Evolutionary conservation across 768 basidiomycete species (phyloP).

Genomic region (Mycena floridula): DNA sequence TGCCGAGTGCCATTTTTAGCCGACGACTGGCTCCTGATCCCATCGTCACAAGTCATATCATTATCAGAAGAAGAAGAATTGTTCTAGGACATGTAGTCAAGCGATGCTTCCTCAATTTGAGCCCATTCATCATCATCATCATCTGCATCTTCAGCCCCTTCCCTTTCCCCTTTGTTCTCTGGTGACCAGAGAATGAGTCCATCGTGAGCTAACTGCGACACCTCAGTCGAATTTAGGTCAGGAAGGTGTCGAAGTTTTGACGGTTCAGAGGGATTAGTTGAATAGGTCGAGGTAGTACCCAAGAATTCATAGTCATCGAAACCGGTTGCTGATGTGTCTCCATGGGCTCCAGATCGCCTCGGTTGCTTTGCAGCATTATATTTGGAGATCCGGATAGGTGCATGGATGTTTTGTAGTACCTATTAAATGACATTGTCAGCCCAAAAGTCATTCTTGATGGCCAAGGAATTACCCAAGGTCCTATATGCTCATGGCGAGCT

Average conservation of each 20-base stretch:
- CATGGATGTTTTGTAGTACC: constrained; percentile 41
- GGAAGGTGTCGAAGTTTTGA: neutral
- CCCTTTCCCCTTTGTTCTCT: neutral
- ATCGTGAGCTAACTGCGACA: neutral
- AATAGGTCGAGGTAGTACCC: neutral
- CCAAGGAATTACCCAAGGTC: constrained; percentile 59
- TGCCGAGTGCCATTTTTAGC: too few species aligned
- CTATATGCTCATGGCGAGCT: constrained; percentile 44
- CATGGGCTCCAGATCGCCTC: constrained; percentile 10
- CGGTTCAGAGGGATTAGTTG: constrained; percentile 1
- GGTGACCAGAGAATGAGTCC: neutral
- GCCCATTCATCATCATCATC: too few species aligned
- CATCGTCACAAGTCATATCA: too few species aligned
- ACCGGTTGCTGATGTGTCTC: neutral
- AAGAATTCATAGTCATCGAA: neutral
- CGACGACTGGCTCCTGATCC: too few species aligned
- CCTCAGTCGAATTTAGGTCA: neutral
- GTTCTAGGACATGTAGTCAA: constrained; percentile 7
- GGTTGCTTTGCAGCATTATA: constrained; percentile 37
- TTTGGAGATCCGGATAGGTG: constrained; percentile 26
- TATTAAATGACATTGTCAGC: constrained; percentile 20
- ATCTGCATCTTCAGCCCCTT: too few species aligned
- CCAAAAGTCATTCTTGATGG: constrained; percentile 14
- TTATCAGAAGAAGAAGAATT: too few species aligned
- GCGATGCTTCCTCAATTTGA: too few species aligned